Percentiles rank a stretch among this genome's conserved stretches.
These are phyloP conservation scores for Plantago coronopus DNA, from an alignment of 305 asterid genomes.

Conservation along the genomic window DNA sequence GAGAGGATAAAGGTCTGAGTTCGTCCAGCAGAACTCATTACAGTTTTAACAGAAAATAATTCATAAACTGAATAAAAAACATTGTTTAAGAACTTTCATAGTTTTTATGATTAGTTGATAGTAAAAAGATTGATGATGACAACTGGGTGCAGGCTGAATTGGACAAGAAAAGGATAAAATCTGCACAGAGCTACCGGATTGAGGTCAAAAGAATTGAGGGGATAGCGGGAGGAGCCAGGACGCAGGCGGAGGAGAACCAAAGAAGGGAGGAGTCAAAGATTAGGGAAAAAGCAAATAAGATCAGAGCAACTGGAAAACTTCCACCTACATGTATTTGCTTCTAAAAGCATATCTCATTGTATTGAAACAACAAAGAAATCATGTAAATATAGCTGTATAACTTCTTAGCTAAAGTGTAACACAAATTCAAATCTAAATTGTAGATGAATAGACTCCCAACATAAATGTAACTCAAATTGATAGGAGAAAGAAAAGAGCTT, in stretches of 20 bases:
- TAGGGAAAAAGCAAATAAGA: conserved; percentile 61
- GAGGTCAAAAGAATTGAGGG: conserved; percentile 45
- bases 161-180: conserved; percentile 57
- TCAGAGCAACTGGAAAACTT: conserved; percentile 72
- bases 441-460: too few relatives aligned
- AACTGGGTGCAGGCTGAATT: conserved; percentile 53
- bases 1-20: conserved; percentile 2
- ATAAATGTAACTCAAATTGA: not conserved
- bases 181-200: conserved; percentile 32
- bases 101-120: not conserved
- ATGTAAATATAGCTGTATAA: conserved; percentile 23
- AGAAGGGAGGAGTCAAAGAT: conserved; percentile 61
- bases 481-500: not conserved
- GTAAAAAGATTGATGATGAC: not conserved
- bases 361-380: not conserved
- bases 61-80: too few relatives aligned
- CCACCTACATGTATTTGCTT: conserved; percentile 74
- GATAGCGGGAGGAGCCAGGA: conserved; percentile 54
- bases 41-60: not conserved
- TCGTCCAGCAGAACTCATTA: not conserved
- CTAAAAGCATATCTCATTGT: conserved; percentile 27
- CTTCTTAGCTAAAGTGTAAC: not conserved
- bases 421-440: too few relatives aligned
- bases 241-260: conserved; percentile 55
- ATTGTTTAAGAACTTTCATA: too few relatives aligned